Evolutionary conservation across 257 asterid genomes (phyloP).

Genomic region (Agastache rugosa): DNA sequence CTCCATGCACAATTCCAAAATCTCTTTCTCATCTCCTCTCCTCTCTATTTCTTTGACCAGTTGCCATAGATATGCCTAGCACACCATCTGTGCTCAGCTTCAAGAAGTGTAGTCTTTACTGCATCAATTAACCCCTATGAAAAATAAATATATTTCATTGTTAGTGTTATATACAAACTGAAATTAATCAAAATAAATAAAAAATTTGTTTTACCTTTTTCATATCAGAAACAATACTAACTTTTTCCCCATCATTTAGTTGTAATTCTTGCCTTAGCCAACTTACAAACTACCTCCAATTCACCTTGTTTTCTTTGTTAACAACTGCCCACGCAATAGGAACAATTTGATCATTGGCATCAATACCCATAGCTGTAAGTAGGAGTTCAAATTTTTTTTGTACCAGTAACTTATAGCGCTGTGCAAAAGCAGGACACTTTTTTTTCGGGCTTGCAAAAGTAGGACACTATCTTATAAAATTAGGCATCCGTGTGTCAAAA

Average conservation of each 20-base stretch:
- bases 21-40: neutral
- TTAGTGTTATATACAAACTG: too few relatives aligned
- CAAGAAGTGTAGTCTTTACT: neutral
- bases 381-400: too few relatives aligned
- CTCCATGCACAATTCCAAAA: neutral
- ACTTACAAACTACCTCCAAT: neutral
- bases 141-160: too few relatives aligned
- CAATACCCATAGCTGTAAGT: neutral
- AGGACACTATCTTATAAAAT: too few relatives aligned
- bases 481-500: too few relatives aligned
- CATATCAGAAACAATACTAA: neutral
- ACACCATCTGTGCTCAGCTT: neutral
- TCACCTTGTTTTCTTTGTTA: neutral
- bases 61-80: constrained; percentile 11
- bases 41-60: neutral
- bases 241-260: neutral
- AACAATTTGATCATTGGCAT: neutral
- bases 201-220: neutral
- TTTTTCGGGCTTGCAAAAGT: too few relatives aligned
- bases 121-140: neutral
- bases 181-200: neutral
- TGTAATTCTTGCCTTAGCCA: neutral
- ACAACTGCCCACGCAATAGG: neutral
- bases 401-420: too few relatives aligned
- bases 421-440: too few relatives aligned